These are phyloP conservation scores for Didymella sp. DNA, from an alignment of 2,329 filamentous ascomycete species.

Conservation along the genomic window DNA sequence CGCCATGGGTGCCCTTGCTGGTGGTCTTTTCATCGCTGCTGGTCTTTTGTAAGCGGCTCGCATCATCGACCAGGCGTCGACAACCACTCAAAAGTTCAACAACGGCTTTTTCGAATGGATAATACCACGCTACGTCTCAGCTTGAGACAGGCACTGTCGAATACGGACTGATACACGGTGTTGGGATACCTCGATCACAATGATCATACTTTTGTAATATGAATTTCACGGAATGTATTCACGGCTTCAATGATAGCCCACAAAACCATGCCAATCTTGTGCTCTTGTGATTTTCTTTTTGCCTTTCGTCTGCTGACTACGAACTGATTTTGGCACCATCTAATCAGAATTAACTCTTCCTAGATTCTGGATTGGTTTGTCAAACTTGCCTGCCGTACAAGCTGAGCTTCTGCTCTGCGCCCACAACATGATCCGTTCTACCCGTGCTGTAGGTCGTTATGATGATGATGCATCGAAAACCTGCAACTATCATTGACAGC, in stretches of 20 bases:
- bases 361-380: no score
- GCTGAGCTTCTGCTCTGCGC: background rate
- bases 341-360: no score
- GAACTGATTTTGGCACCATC: no score
- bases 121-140: constrained; percentile 13
- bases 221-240: constrained; percentile 18
- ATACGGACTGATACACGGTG: constrained; percentile 15
- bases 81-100: constrained; percentile 16
- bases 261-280: no score
- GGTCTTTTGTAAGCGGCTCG: constrained; percentile 41
- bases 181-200: constrained; percentile 19
- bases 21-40: constrained; percentile 40
- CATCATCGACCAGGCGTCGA: background rate
- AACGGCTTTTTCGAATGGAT: constrained; percentile 15
- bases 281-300: no score
- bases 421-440: background rate
- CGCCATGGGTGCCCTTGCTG: constrained; percentile 42
- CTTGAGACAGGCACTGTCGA: constrained; percentile 1
- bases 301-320: no score
- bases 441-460: background rate
- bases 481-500: background rate
- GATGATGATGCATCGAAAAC: background rate
- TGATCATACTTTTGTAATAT: constrained; percentile 23
- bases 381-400: background rate
- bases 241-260: constrained; percentile 11